Base-by-base conservation (phyloP, 164 flowering plant genomes). In the Dillenia turbinata region DNA sequence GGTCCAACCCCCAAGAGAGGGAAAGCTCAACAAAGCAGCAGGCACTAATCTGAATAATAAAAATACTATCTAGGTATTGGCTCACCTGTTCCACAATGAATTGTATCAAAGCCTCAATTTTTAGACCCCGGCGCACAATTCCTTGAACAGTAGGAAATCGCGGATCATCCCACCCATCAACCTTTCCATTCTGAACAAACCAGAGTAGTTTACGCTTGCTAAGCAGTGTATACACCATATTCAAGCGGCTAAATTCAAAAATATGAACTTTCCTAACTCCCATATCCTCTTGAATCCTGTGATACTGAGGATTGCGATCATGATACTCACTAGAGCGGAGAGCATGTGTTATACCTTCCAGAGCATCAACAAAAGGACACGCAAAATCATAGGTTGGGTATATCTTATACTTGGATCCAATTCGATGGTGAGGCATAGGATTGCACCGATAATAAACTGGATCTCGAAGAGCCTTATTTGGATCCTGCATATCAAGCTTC, bases 81-180 rank as follows among this genome's bases (percentile, higher is more conserved):
- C 66, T 57, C 70, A 89, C 98, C 87, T 91, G 97, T 68, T 91
- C 92, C 71, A 94, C 79, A 65, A 94, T 94, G 71, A 94, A 94
- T 49, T 91, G 90, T 47, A 85, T 79, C 71, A 94, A 61, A n/a
- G 98, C 95, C 72, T 87, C 96, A 52, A 94, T 66, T 73, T 86
- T 82, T 64, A 91, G 73, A 58, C 98, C 98, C 72, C 98, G 80
- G 45, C 96, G 96, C 12, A 88, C 91, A 57, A 94, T 91, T 54
- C 98, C 97, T 70, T 88, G 97, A 51, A 94, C 97, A 45, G 97
- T 94, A 1, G 93, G 97, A 73, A 94, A 94, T 26, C 96, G 91
- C 67, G 97, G 83, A 81, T 94, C 98, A 74, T 94, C 96, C 98
- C 98, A 94, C n/a, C 98, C 93, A 50, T 89, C 95, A 60, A 94